phyloP scores from a whole-genome alignment of 768 basidiomycete genomes.

The Boletales sp. region DNA sequence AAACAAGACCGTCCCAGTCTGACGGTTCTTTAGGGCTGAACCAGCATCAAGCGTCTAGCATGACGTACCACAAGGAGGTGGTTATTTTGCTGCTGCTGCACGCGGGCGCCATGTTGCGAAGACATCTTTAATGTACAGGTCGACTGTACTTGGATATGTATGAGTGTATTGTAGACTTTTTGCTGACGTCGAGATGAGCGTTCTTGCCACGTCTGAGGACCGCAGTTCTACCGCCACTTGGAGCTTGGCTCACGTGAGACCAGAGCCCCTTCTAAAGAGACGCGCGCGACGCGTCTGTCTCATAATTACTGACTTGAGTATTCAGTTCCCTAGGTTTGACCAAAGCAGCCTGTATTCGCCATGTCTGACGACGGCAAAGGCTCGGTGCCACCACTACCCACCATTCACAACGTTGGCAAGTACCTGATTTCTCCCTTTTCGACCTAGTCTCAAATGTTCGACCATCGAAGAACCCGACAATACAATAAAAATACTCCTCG shows the following conservation, averaged over 20 bases:
- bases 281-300: too few species aligned
- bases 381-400: slow-evolving; percentile 30
- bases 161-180: too few species aligned
- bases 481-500: slow-evolving; percentile 80
- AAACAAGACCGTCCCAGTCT: slow-evolving; percentile 78
- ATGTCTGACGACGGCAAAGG: slow-evolving; percentile 28
- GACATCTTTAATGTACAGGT: slow-evolving; percentile 16
- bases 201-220: too few species aligned
- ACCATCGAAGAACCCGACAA: slow-evolving; percentile 50
- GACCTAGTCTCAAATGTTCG: slow-evolving; percentile 1
- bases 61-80: slow-evolving; percentile 31
- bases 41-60: background rate
- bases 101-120: slow-evolving; percentile 22
- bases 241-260: too few species aligned
- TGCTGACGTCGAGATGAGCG: too few species aligned
- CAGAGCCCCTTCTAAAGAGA: too few species aligned
- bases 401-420: slow-evolving; percentile 40
- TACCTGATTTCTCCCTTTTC: slow-evolving; percentile 5
- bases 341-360: background rate
- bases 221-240: too few species aligned
- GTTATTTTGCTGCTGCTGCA: slow-evolving; percentile 31
- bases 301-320: too few species aligned
- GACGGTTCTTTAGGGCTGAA: slow-evolving; percentile 8
- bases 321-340: background rate
- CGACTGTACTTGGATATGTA: background rate